phyloP scores from a whole-genome alignment of 2,329 filamentous ascomycete species.

The Fusarium piperis region DNA sequence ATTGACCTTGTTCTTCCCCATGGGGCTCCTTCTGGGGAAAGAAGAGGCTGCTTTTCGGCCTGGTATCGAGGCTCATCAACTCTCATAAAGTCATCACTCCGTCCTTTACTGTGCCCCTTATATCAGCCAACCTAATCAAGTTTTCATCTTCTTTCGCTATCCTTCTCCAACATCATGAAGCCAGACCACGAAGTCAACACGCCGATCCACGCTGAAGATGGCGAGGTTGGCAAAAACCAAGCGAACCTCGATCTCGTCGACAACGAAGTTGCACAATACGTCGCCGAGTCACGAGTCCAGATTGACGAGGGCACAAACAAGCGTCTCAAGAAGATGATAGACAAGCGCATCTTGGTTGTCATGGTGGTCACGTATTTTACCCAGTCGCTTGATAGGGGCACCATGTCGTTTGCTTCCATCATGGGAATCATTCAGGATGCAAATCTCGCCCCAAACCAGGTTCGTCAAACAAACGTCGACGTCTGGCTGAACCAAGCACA shows the following conservation, averaged over 20 bases:
- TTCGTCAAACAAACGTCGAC: constrained; percentile 50
- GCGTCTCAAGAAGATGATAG: constrained; percentile 68
- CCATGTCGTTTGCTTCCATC: constrained; percentile 69
- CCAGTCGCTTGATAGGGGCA: constrained; percentile 73
- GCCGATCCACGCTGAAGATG: neutral
- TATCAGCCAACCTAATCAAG: neutral
- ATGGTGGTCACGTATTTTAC: constrained; percentile 80
- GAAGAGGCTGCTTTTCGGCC: neutral
- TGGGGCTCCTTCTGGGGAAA: neutral
- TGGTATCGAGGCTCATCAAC: neutral
- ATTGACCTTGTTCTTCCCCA: neutral
- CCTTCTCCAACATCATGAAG: neutral
- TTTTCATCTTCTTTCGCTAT: neutral
- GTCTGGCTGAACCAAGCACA: neutral
- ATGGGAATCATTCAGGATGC: constrained; percentile 66
- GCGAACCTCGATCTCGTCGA: neutral
- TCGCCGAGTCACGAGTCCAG: neutral
- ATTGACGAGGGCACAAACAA: constrained; percentile 62
- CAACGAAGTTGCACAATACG: constrained; percentile 2
- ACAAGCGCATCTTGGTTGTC: constrained; percentile 71
- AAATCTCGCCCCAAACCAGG: constrained; percentile 41
- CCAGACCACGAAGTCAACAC: neutral
- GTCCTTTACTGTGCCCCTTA: neutral
- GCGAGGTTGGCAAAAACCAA: neutral
- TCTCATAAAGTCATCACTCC: neutral